Base-by-base conservation (phyloP, 2,329 filamentous ascomycete species). In the Incumbomyces lentus region DNA sequence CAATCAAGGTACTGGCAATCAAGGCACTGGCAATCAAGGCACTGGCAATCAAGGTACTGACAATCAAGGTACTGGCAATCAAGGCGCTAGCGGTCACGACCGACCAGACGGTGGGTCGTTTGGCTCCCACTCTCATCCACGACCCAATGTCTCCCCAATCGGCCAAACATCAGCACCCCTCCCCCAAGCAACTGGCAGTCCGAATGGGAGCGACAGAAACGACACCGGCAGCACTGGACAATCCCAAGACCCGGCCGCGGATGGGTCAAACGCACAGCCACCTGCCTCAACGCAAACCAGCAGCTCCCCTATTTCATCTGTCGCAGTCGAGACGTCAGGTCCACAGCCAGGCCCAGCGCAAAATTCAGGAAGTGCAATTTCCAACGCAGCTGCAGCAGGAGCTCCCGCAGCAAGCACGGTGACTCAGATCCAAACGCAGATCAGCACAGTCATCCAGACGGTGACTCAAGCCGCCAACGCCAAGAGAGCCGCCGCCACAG, bases 371-470 rank as follows among this genome's bases (percentile, higher is more conserved):
- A 30, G 18, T n/a, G 16, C 41, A 2, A 44, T 12, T 17, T 44
- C 8, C 17, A 17, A 16, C 22, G 13, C 42, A 16, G 42, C n/a
- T 11, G 22, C 12, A 17, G 26, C 31, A 2, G 33, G 31, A 35
- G 26, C 30, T 17, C 16, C 41, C 16, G 6, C 42, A 14, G 33
- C 14, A 6, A 37, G 33, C 14, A 45, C 42, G 22, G 22, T 26
- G 8, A 45, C 42, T 19, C 33, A 45, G 33, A 5, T 45, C 16
- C 33, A 45, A 26, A 47, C 44, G 2, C 14, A 14, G 6, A 10
- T 35, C 12, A 14, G 33, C 11, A 41, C 44, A 33, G 26, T 47
- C 18, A 40, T 34, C 12, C 29, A 47, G 29, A 47, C 38, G 4
- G 36, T 47, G 16, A 32, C 33, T 12, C 33, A 17, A 17, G 13